Conservation (phyloP, 78 protist genomes). For the Dictyostelium brefeldianum region DNA sequence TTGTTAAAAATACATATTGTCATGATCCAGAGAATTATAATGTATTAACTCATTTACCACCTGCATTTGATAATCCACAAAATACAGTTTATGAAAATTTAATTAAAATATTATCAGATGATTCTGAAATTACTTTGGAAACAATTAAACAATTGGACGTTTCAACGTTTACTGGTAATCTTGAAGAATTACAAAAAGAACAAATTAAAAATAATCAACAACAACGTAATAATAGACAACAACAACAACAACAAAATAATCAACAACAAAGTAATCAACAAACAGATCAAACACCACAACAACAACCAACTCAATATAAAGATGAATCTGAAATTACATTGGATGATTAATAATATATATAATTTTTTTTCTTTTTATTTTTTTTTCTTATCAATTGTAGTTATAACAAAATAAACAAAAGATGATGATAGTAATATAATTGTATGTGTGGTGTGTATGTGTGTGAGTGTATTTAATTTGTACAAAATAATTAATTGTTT, state of each 20-base stretch:
- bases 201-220: background rate
- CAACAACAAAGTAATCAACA: background rate
- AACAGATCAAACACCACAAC: background rate
- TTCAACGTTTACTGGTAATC: slow-evolving; percentile 17
- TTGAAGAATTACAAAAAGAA: slow-evolving; percentile 18
- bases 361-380: background rate
- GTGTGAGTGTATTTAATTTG: background rate
- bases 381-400: background rate
- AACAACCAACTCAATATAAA: background rate
- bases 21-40: slow-evolving; percentile 23
- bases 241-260: background rate
- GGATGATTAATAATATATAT: slow-evolving; percentile 22
- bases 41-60: background rate
- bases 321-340: slow-evolving; percentile 47
- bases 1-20: slow-evolving; percentile 38
- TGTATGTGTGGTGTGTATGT: too few species aligned
- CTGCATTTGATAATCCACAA: slow-evolving; percentile 72
- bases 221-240: background rate
- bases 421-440: background rate
- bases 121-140: background rate
- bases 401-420: slow-evolving; percentile 9
- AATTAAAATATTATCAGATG: background rate
- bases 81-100: slow-evolving; percentile 23
- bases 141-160: slow-evolving; percentile 20
- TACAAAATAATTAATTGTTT: background rate